Evolutionary conservation across 1,139 yeast species (phyloP), one percentile per base, ranked within the genome.

Genomic region (Protomyces gravidus): DNA sequence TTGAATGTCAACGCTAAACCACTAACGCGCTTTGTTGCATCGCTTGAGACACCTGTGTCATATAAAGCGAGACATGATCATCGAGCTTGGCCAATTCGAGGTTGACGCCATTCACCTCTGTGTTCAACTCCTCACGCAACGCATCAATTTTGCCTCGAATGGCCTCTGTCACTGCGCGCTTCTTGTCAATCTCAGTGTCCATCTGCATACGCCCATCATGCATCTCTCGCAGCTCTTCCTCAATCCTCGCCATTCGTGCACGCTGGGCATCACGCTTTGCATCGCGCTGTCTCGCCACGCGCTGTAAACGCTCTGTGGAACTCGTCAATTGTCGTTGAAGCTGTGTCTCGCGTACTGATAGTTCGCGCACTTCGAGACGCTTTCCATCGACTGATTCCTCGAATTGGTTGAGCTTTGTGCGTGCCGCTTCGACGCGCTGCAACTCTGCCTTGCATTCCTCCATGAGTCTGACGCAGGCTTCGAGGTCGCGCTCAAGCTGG

Each of bases 401-500:
- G 62, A 74, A 71, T 50, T 76, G 73, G 45, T 70, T 69, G 49
- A 77, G 69, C 61, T 77, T 75, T 21, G 73, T 69, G 48, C 71
- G 66, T 4, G 80, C 77, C 23, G 72, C 75, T 55, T 78, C 80
- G 61, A 80, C 79, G 64, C 77, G 77, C 45, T 71, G 72, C 23
- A 82, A 68, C 62, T 82, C 89, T 32, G 72, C 71, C 45, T 78
- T 75, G 17, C 85, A 75, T 60, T 84, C 90, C 52, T 84, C 86
- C 45, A 84, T 72, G 2, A 55, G 21, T 15, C 42, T 40, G 57
- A 78, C 73, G 45, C 83, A 73, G 55, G 75, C 77, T 60, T 75
- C 77, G 56, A 85, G 69, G 62, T 84, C 88, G 62, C 75, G 78
- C 58, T 81, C 81, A 5, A 84, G 73, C n/a, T 73, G 68, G 55